Evolutionary conservation across 805 yeast species (phyloP).

Genomic region (Hanseniaspora pseudoguilliermondii): DNA sequence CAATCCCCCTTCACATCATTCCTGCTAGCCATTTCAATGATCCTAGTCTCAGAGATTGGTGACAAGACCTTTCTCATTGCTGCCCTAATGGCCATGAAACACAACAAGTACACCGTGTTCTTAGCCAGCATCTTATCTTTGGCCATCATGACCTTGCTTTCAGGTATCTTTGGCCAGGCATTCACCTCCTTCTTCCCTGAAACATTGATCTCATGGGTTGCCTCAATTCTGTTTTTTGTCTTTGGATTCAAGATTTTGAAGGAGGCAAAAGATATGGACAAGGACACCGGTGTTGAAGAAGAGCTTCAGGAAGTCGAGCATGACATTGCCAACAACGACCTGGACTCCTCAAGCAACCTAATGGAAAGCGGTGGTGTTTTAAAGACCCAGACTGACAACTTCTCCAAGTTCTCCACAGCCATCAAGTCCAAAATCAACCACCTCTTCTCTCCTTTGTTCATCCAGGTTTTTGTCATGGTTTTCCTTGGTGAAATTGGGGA

Average conservation of each 20-base stretch:
- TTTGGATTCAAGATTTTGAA: conserved; percentile 64
- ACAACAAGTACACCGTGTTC: conserved; percentile 73
- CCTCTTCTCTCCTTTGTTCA: conserved; percentile 76
- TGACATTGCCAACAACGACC: conserved; percentile 58
- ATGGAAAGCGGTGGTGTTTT: conserved; percentile 43
- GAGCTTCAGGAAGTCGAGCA: conserved; percentile 95
- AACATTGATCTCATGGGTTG: conserved; percentile 65
- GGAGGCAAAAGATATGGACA: conserved; percentile 77
- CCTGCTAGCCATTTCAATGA: conserved; percentile 77
- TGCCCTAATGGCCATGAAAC: conserved; percentile 95
- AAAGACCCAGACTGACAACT: conserved; percentile 13
- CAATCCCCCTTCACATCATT: conserved; percentile 34
- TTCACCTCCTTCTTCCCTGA: conserved; percentile 75
- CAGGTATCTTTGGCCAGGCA: conserved; percentile 85
- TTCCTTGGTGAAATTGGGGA: conserved; percentile 99
- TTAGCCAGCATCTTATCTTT: conserved; percentile 75
- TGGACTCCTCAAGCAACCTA: conserved; percentile 38
- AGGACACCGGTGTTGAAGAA: conserved; percentile 77
- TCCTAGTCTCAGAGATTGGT: conserved; percentile 88
- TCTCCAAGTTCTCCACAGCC: conserved; percentile 24
- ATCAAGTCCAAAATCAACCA: conserved; percentile 45
- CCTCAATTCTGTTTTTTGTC: conserved; percentile 66
- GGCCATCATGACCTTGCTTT: conserved; percentile 78
- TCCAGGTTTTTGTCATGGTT: conserved; percentile 89
- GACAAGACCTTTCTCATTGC: conserved; percentile 95